A percentile compares a stretch with the other conserved stretches of the same genome.
Evolutionary conservation across 1,284 basidiomycete species (phyloP).

Genomic region (Inonotus obliquus): DNA sequence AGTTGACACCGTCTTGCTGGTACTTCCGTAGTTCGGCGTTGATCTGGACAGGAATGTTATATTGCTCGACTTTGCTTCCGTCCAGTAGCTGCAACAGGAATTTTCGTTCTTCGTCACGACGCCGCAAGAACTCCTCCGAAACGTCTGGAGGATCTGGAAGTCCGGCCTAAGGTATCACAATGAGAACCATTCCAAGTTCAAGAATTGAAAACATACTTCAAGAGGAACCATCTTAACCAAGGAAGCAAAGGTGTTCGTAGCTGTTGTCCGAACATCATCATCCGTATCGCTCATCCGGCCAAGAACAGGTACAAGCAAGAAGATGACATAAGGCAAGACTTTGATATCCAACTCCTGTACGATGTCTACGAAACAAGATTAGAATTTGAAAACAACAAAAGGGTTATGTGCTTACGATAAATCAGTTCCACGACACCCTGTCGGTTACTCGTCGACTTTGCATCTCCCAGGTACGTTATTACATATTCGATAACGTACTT

Average conservation of each 20-base stretch:
- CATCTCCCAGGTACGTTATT: constrained; percentile 84
- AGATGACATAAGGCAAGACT: constrained; percentile 94
- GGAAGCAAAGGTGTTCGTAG: constrained; percentile 96
- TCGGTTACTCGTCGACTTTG: constrained; percentile 70
- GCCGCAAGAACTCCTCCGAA: constrained; percentile 83
- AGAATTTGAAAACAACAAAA: constrained; percentile 8
- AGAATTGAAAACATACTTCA: constrained; percentile 53
- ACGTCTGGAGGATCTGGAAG: constrained; percentile 94
- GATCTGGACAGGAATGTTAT: constrained; percentile 83
- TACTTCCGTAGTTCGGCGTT: constrained; percentile 96
- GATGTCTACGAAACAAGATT: constrained; percentile 55
- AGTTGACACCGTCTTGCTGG: constrained; percentile 97
- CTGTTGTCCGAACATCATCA: constrained; percentile 86
- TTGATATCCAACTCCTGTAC: constrained; percentile 92
- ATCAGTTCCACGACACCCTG: constrained; percentile 91
- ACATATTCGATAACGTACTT: constrained; percentile 81
- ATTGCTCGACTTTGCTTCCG: constrained; percentile 91
- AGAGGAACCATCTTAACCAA: constrained; percentile 99
- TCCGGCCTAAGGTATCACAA: constrained; percentile 59
- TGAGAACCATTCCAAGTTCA: not conserved
- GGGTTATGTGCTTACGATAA: constrained; percentile 61
- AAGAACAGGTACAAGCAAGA: constrained; percentile 93
- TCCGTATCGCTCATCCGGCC: constrained; percentile 97
- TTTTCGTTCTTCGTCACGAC: constrained; percentile 83
- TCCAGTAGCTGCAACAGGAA: constrained; percentile 95